Conservation (phyloP, 192 early-diverging fungal species). For the Spinellus fusiger region DNA sequence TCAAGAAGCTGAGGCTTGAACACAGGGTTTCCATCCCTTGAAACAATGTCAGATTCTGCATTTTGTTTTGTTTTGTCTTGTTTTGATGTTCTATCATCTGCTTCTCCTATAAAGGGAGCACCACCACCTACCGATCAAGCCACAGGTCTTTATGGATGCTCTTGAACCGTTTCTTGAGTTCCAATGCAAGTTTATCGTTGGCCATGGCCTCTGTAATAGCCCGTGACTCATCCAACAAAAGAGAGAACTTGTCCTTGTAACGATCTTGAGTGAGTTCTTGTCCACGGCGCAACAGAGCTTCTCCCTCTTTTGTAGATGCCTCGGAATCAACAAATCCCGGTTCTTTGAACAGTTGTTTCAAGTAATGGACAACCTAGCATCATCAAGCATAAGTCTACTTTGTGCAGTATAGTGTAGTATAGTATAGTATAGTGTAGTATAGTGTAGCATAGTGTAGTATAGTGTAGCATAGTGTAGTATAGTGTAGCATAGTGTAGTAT, state of each 20-base stretch:
- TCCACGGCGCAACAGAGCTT: slow-evolving; percentile 18
- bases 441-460: too few relatives aligned
- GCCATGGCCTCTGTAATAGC: slow-evolving; percentile 20
- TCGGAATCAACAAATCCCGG: slow-evolving; percentile 28
- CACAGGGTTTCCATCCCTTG: slow-evolving; percentile 26
- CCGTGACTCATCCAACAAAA: slow-evolving; percentile 15
- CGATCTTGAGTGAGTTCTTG: slow-evolving; percentile 16
- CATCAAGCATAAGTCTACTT: too few relatives aligned
- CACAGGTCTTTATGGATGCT: slow-evolving; percentile 31
- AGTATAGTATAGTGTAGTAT: too few relatives aligned
- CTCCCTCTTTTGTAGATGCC: slow-evolving; percentile 20
- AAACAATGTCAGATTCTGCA: neutral
- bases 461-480: too few relatives aligned
- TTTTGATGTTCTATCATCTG: too few relatives aligned
- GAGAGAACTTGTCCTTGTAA: slow-evolving; percentile 23
- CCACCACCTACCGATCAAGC: neutral
- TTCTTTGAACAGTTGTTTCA: slow-evolving; percentile 24
- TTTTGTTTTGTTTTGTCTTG: neutral
- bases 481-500: too few relatives aligned
- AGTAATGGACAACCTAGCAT: slow-evolving; percentile 9
- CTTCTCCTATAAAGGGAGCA: too few relatives aligned
- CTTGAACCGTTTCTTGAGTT: slow-evolving; percentile 23
- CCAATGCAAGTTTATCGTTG: slow-evolving; percentile 20
- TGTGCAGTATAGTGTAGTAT: too few relatives aligned
- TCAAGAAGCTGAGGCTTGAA: slow-evolving; percentile 42